Evolutionary conservation across 305 asterid genomes (phyloP).

Genomic region (Fraxinus sp.): DNA sequence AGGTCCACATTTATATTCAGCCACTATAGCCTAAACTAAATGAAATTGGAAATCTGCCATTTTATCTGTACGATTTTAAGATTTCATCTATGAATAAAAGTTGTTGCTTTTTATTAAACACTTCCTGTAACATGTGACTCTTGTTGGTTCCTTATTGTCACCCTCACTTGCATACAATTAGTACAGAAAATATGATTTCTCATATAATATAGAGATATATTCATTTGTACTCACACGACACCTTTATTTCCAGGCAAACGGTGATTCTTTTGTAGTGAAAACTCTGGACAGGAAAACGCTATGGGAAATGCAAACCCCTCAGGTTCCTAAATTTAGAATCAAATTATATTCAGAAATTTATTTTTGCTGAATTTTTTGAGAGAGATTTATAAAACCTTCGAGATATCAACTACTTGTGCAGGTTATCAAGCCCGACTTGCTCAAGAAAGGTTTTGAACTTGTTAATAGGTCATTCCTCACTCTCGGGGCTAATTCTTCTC

Average conservation of each 20-base stretch:
- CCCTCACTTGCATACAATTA: neutral
- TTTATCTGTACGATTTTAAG: neutral
- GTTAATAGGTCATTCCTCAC: conserved; percentile 57
- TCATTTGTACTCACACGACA: neutral
- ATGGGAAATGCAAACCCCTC: conserved; percentile 99
- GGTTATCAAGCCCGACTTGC: conserved; percentile 87
- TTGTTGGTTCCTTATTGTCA: neutral
- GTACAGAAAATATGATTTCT: neutral
- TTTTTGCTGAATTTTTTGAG: conserved; percentile 3
- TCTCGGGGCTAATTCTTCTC: neutral
- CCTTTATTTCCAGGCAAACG: conserved; percentile 61
- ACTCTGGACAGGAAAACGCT: conserved; percentile 81
- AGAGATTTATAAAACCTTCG: neutral
- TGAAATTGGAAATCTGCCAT: neutral
- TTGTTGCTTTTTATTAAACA: neutral
- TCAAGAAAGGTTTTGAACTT: conserved; percentile 84
- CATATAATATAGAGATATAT: neutral
- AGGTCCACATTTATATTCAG: conserved; percentile 42
- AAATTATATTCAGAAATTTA: neutral
- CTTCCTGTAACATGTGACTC: neutral
- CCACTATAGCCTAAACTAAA: neutral
- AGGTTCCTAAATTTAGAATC: conserved; percentile 45
- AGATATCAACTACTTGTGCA: conserved; percentile 30
- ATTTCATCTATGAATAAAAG: neutral
- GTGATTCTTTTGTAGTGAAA: conserved; percentile 75